Evolutionary conservation across 2,329 filamentous ascomycete genomes (phyloP), one percentile per base, ranked within the genome.

Genomic region (Fusarium luffae): DNA sequence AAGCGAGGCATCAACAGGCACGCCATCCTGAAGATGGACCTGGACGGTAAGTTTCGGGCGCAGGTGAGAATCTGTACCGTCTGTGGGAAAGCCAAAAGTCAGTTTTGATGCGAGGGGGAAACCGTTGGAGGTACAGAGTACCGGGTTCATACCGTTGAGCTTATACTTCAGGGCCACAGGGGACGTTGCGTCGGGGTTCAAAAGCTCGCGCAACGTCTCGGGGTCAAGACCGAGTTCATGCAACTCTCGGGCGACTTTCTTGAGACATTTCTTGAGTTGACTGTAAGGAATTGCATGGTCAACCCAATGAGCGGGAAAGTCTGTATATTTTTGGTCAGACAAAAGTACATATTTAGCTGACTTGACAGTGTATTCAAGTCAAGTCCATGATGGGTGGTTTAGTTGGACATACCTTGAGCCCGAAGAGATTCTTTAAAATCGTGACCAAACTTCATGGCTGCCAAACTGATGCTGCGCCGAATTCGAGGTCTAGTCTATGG

Each of bases 221-320:
- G 88, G 87, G 69, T 93, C 91, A 30, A 97, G 87, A 10, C 93
- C 93, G 16, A 95, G 82, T 34, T 86, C 85, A 42, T 85, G 82
- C 54, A 97, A 85, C 82, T 97, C 93, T 54, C 83, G 82, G 69
- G 90, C 88, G 51, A 97, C 90, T 76, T 90, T 90, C 77, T 94
- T 95, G 77, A 97, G 90, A 80, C 92, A 93, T 82, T 97, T 97
- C 81, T 97, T 97, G 59, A 97, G 86, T 79, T 93, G 88, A 46
- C 90, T 87, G 78, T 97, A 97, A 4, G 92, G 93, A 66, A 97
- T 92, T 50, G 93, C 93, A 28, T 89, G 90, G 46, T 91, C 85
- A 50, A 94, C 82, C 88, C 88, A 90, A 76, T 90, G 89, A 51
- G 87, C 81, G 10, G 93, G 93, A 77, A 93, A 97, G 69, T 88